Evolutionary conservation across 495 filamentous ascomycete genomes (phyloP), one percentile per base, ranked within the genome.

Genomic region (Aspergillus campestris): DNA sequence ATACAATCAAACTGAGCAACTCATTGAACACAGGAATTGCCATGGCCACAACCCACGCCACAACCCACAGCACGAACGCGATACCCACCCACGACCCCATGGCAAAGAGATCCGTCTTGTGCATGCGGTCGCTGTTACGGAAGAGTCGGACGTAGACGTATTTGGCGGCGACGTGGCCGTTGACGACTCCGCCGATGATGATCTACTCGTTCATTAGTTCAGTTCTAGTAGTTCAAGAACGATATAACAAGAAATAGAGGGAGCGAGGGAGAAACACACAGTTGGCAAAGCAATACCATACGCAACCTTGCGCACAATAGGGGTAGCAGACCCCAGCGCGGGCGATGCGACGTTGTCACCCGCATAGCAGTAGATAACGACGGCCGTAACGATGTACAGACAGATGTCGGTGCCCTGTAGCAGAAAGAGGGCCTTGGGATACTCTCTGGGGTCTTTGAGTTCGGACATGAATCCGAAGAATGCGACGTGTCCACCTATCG

Each of bases 401-500:
- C 69, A 49, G 15, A 77, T 81, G 51, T 85, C 81, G 34, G 75
- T 71, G 31, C 70, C 42, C 47, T 84, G 81, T 1, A 85, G 77
- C 24, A 76, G 54, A 43, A 69, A 70, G 37, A 87, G 71, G 1
- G 84, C 71, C 59, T 83, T 85, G 39, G 69, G 67, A 51, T 74
- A 86, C 37, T 84, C 75, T 32, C 58, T 54, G 0, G 82, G 82
- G 0, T 79, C 76, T 53, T 81, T 77, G 70, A 89, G 79, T 57
- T 90, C 86, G 32, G 81, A 78, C 59, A 84, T 83, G 64, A 90
- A 83, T 40, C 70, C 74, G 69, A 89, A 84, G 62, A 86, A 82
- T 47, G 82, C 73, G 52, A 83, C 67, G 65, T 86, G 73, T 45
- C 83, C 67, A 66, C 82, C 72, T 59, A 41, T 40, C 0, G 39